phyloP scores from a whole-genome alignment of 495 filamentous ascomycete genomes.

The Penicillium antarcticum region DNA sequence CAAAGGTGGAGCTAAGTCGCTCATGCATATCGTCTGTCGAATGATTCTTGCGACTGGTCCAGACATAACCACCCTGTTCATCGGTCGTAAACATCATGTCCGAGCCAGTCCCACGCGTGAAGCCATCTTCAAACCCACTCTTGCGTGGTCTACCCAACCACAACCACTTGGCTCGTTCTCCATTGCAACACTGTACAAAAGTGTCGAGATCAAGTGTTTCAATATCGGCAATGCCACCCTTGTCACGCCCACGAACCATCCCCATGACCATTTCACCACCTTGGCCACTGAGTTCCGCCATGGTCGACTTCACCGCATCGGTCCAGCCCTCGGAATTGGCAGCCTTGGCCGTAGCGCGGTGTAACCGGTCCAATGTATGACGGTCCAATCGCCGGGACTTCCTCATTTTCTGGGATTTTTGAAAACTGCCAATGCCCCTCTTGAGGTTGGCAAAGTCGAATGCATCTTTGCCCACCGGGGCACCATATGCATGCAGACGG shows the following conservation, averaged over 20 bases:
- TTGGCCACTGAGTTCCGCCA: conserved; percentile 93
- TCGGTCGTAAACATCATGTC: conserved; percentile 67
- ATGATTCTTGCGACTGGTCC: conserved; percentile 54
- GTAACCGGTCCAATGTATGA: conserved; percentile 76
- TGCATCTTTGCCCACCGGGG: conserved; percentile 84
- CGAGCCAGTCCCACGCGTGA: conserved; percentile 49
- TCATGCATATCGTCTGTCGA: conserved; percentile 39
- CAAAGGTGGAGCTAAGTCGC: conserved; percentile 23
- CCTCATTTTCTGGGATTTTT: conserved; percentile 80
- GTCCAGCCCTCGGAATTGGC: conserved; percentile 79
- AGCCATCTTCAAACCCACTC: conserved; percentile 47
- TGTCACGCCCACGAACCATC: conserved; percentile 85
- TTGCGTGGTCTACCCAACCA: conserved; percentile 88
- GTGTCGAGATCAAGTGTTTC: conserved; percentile 87
- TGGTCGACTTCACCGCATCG: conserved; percentile 89
- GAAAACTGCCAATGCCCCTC: conserved; percentile 79
- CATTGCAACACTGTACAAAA: conserved; percentile 71
- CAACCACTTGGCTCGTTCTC: conserved; percentile 84
- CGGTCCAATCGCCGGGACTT: conserved; percentile 77
- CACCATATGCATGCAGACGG: conserved; percentile 74
- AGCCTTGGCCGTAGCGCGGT: conserved; percentile 79
- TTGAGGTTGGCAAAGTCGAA: conserved; percentile 83
- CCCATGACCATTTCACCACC: conserved; percentile 90
- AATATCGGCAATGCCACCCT: conserved; percentile 84
- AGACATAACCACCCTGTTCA: conserved; percentile 60